A percentile compares a stretch with the other conserved stretches of the same genome.
Conservation (phyloP, 1,139 yeast genomes). For the Taphrina confusa region DNA sequence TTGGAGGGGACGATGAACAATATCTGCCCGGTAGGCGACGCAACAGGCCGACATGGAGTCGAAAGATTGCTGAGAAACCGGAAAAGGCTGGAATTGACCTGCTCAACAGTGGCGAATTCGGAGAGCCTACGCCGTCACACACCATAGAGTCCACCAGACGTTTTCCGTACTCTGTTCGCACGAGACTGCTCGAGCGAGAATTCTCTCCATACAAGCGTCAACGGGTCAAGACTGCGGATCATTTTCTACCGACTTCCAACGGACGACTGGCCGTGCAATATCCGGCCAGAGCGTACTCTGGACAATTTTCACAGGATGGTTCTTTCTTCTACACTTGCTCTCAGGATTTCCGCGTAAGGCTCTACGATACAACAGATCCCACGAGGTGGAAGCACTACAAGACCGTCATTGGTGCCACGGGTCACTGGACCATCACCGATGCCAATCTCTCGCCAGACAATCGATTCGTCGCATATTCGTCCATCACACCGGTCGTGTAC, state of each 20-base stretch:
- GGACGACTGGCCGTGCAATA: constrained; percentile 36
- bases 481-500: constrained; percentile 41
- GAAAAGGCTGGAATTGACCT: constrained; percentile 37
- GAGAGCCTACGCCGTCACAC: constrained; percentile 14
- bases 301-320: constrained; percentile 45
- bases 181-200: constrained; percentile 38
- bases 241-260: constrained; percentile 38
- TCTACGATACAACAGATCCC: constrained; percentile 43
- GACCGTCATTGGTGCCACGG: constrained; percentile 39
- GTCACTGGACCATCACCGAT: constrained; percentile 46
- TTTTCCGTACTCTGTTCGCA: constrained; percentile 37
- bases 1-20: constrained; percentile 32
- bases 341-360: constrained; percentile 43
- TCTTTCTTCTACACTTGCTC: constrained; percentile 43
- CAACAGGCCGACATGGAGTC: constrained; percentile 2
- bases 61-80: constrained; percentile 19
- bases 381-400: constrained; percentile 38
- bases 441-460: constrained; percentile 43
- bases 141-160: constrained; percentile 35
- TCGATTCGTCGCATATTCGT: constrained; percentile 40
- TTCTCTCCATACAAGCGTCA: constrained; percentile 32
- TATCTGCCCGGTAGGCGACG: constrained; percentile 4
- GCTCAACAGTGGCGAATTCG: constrained; percentile 40
- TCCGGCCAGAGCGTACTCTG: constrained; percentile 44
- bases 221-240: constrained; percentile 34